Conservation (phyloP, 495 filamentous ascomycete genomes). For the Xylaria sp. region DNA sequence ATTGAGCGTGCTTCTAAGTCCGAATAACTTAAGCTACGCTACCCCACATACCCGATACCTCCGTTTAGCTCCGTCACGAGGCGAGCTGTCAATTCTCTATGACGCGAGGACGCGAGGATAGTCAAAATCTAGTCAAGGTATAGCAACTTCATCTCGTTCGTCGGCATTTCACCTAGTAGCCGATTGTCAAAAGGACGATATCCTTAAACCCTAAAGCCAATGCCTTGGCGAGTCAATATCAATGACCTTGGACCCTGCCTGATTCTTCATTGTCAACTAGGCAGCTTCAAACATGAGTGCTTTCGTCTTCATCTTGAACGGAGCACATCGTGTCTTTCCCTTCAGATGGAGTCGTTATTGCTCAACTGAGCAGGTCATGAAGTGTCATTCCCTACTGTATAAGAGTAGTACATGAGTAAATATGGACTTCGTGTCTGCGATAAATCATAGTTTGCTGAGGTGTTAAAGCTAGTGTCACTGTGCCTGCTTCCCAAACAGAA, state of each 20-base stretch:
- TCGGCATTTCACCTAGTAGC: neutral
- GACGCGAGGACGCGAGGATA: neutral
- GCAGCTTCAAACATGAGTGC: neutral
- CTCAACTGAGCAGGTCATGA: neutral
- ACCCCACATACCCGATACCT: slow-evolving; percentile 2
- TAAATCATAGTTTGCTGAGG: neutral
- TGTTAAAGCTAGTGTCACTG: too few species aligned
- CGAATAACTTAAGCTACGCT: neutral
- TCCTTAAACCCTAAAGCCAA: neutral
- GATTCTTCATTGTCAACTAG: neutral
- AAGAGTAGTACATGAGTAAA: neutral
- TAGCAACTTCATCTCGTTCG: neutral
- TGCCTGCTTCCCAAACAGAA: too few species aligned
- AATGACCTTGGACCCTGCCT: too few species aligned
- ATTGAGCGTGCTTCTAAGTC: neutral
- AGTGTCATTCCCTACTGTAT: neutral
- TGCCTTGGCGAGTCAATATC: too few species aligned
- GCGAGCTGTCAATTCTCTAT: neutral
- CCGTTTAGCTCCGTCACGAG: neutral
- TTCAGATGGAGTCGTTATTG: neutral
- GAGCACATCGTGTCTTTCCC: neutral
- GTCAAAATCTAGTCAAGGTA: neutral
- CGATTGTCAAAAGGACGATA: too few species aligned
- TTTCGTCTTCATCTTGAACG: neutral
- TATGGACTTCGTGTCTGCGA: neutral